Evolutionary conservation across 148 eudicot species (phyloP), one percentile per base, ranked within the genome.

Genomic region (Fagopyrum esculentum): DNA sequence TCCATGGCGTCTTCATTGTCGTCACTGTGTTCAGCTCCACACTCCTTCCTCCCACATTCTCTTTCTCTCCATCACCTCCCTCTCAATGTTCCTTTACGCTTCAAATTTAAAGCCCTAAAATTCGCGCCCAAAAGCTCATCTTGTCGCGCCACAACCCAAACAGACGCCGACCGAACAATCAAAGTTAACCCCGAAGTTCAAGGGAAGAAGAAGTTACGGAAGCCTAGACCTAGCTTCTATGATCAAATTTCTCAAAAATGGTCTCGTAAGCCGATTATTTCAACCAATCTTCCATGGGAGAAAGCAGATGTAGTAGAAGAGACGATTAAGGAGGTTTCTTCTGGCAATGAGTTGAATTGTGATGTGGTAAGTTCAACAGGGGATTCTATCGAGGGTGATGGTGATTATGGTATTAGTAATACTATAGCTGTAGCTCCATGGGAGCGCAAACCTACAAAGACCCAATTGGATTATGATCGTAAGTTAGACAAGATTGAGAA

Each of bases 211-310:
- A 87, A 87, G 74, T 85, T 86, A 64, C 79, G 96, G 57, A 92
- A 90, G 64, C 97, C 91, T 12, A 92, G 72, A 71, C 98, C 98
- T 12, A 95, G 94, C 69, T 95, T 95, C 76, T 56, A 86, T n/a
- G 84, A 90, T 8, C 92, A 92, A 88, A 84, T 95, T 78, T 87
- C 85, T 47, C 81, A 84, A 9, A 95, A 95, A 86, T 95, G 98
- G 99, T 90, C 92, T 68, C 70, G 75, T 12, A 92, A 86, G 79
- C 78, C 84, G 75, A 64, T 82, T 64, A 72, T 84, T 61, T 69
- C 80, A 54, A 55, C 82, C 13, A 90, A 84, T 61, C 78, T 90
- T 19, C 98, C 98, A 56, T 94, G 98, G 98, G 78, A 83, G 45
- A 57, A 84, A 78, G 49, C 72, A 52, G 10, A 50, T 43, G 16